Base-by-base conservation (phyloP, 1,139 yeast species). In the Geotrichum bryndzae region DNA sequence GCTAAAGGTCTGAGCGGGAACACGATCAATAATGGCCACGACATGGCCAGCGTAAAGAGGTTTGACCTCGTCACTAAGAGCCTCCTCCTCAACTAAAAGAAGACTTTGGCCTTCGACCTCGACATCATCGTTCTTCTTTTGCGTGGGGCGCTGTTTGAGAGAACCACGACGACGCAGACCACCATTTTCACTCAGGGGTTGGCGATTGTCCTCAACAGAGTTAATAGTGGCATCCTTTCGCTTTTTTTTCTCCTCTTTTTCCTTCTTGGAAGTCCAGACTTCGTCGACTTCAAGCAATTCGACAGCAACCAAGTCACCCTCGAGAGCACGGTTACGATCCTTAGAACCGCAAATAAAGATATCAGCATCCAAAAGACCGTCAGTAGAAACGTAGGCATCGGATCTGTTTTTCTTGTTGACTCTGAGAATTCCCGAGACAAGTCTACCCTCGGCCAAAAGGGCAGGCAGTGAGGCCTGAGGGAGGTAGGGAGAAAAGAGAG, bases 311-410 rank as follows among this genome's bases (percentile, higher is more conserved):
- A 90, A 79, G 73, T 94, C 99, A 61, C 98, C 97, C 76, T 94
- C 99, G 60, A 94, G 79, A 11, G 99, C 98, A 73, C 99, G 86
- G 75, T 94, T 94, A 73, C 99, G 89, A 75, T 94, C 99, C 74
- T 94, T 94, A n/a, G 98, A 92, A 13, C 99, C 99, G 78, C 98
- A 95, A 67, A 94, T 94, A 73, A 91, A 94, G 65, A 94, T 90
- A 74, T 94, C 99, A 0, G 98, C 96, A 75, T 94, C 99, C 66
- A 94, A 80, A 54, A 92, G 82, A 1, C 97, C 97, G 72, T 92
- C 97, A 0, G 98, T 94, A 3, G 97, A 87, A 22, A 94, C 98
- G 76, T 95, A 94, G 0, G 99, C 99, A 75, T 94, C 99, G 0
- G 97, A 90, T 70, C 99, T 83, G 74, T 94, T 94, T 76, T 94